Evolutionary conservation across 768 basidiomycete genomes (phyloP).

Genomic region (Melanogaster broomeanus): DNA sequence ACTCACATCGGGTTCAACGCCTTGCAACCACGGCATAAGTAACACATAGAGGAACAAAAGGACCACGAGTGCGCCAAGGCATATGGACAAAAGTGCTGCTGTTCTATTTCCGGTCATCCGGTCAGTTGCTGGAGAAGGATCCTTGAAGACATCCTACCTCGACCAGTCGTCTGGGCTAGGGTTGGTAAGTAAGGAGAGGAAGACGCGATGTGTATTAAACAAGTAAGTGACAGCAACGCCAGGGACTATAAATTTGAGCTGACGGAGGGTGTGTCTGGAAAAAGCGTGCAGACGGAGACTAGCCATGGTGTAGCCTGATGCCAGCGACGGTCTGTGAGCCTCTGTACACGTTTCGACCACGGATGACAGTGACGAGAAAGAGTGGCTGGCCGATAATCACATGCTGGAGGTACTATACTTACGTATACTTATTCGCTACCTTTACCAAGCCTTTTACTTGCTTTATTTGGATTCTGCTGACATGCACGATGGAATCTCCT

Average conservation of each 20-base stretch:
- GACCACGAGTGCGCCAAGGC: constrained; percentile 61
- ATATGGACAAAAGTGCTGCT: constrained; percentile 53
- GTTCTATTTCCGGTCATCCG: constrained; percentile 39
- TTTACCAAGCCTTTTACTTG: neutral
- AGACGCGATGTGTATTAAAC: constrained; percentile 54
- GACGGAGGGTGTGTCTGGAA: constrained; percentile 56
- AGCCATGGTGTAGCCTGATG: constrained; percentile 16
- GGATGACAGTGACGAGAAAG: too few species aligned
- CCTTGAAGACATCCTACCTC: constrained; percentile 37
- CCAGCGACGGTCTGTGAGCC: neutral
- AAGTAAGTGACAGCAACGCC: constrained; percentile 64
- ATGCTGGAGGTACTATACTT: neutral
- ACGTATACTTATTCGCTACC: constrained; percentile 7
- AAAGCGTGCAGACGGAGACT: constrained; percentile 18
- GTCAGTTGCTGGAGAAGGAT: constrained; percentile 5
- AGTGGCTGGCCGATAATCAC: neutral
- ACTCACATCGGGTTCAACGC: constrained; percentile 70
- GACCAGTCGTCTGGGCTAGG: constrained; percentile 48
- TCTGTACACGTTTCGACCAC: neutral
- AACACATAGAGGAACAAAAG: constrained; percentile 73
- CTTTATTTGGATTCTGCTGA: too few species aligned
- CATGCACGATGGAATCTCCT: too few species aligned
- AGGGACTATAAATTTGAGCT: constrained; percentile 78
- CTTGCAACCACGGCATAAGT: constrained; percentile 63
- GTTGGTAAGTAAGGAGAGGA: constrained; percentile 43